Evolutionary conservation across 352 stramenopile species (phyloP).

Genomic region (Phytophthora fragariae): DNA sequence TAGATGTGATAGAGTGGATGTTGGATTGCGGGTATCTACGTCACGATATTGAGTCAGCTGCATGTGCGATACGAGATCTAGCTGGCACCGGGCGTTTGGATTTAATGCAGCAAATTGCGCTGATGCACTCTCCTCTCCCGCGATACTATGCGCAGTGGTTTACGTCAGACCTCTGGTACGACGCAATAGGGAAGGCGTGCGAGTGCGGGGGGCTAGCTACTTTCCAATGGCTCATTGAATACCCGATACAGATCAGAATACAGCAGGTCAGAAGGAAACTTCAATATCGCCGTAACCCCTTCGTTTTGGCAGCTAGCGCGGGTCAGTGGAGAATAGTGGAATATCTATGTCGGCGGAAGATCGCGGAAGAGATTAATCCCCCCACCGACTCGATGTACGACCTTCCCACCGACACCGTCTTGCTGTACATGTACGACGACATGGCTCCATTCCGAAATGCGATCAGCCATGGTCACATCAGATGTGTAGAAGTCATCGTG

Average conservation of each 20-base stretch:
- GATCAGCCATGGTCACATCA: neutral
- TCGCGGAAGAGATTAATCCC: neutral
- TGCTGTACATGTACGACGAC: neutral
- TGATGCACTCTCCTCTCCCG: conserved; percentile 1
- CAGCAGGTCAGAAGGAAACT: neutral
- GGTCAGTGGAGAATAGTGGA: neutral
- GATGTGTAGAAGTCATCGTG: neutral
- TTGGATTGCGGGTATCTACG: conserved; percentile 17
- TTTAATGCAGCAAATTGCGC: conserved; percentile 25
- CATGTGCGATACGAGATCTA: conserved; percentile 10
- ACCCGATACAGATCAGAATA: neutral
- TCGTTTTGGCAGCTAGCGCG: neutral
- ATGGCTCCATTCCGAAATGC: neutral
- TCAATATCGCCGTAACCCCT: neutral
- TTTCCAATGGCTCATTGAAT: conserved; percentile 11
- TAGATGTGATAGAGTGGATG: conserved; percentile 29
- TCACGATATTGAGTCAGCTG: neutral
- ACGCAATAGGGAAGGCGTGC: conserved; percentile 8
- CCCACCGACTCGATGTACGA: too few relatives aligned
- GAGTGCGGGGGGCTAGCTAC: neutral
- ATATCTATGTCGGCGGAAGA: neutral
- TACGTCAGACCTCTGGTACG: neutral
- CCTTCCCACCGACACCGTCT: too few relatives aligned
- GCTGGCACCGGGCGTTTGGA: conserved; percentile 4
- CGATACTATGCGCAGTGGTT: neutral